phyloP scores from a whole-genome alignment of 306 rosid species.

The Glycine latifolia region DNA sequence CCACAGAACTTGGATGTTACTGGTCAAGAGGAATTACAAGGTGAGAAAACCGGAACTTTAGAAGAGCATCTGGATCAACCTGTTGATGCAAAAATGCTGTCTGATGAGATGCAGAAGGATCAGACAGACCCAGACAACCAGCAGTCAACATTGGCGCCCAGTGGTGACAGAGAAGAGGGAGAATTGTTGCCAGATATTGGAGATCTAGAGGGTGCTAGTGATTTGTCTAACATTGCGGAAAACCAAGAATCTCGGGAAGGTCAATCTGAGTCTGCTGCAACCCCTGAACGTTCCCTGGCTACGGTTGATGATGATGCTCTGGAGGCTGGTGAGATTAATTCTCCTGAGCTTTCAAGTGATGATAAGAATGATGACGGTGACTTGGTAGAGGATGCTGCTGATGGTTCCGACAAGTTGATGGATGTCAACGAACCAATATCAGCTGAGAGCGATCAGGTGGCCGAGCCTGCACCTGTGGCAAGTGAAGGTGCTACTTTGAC shows the following conservation, averaged over 20 bases:
- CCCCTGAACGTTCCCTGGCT: constrained; percentile 72
- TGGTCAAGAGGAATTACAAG: constrained; percentile 63
- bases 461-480: constrained; percentile 52
- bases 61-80: constrained; percentile 69
- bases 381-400: constrained; percentile 71
- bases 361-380: constrained; percentile 79
- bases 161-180: constrained; percentile 88
- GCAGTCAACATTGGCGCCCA: constrained; percentile 53
- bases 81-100: constrained; percentile 53
- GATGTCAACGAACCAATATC: constrained; percentile 61
- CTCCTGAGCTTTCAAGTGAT: constrained; percentile 66
- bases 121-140: constrained; percentile 68
- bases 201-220: constrained; percentile 70
- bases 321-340: constrained; percentile 70
- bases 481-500: constrained; percentile 50
- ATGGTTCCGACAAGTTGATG: constrained; percentile 71
- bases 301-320: constrained; percentile 69
- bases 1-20: constrained; percentile 49
- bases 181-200: constrained; percentile 71
- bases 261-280: constrained; percentile 63
- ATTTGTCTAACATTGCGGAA: constrained; percentile 48
- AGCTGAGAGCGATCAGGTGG: constrained; percentile 65
- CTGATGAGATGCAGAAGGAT: constrained; percentile 72
- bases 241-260: constrained; percentile 67
- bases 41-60: constrained; percentile 52